These are phyloP conservation scores for Sphaceloma murrayae DNA, from an alignment of 2,329 filamentous ascomycete species.

Conservation along the genomic window DNA sequence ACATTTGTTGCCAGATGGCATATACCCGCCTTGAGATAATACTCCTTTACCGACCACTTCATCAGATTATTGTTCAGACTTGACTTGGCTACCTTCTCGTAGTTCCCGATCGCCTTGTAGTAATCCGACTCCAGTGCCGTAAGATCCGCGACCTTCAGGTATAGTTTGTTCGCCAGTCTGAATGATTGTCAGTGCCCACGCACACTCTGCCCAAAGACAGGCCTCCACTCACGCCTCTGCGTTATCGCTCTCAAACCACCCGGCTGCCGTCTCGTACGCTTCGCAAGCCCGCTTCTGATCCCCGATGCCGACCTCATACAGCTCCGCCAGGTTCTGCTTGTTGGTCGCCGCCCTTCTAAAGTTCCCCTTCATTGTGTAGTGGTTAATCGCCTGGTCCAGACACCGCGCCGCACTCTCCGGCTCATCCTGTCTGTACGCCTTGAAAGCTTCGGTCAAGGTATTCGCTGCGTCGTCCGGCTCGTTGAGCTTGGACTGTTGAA, in stretches of 20 bases:
- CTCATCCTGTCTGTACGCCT: conserved; percentile 80
- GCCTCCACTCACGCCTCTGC: conserved; percentile 58
- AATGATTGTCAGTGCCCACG: background rate
- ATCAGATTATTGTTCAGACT: conserved; percentile 84
- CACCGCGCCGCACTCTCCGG: conserved; percentile 75
- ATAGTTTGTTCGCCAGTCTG: conserved; percentile 85
- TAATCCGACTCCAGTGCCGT: conserved; percentile 75
- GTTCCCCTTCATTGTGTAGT: conserved; percentile 84
- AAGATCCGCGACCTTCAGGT: conserved; percentile 83
- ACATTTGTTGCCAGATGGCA: conserved; percentile 66
- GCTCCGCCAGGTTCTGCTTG: conserved; percentile 78
- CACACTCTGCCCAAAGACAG: background rate
- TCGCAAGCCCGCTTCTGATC: conserved; percentile 71
- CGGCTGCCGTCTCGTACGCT: conserved; percentile 74
- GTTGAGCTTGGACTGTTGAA: conserved; percentile 72
- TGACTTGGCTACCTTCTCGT: conserved; percentile 67
- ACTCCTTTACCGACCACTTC: conserved; percentile 91
- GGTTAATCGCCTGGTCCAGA: conserved; percentile 67
- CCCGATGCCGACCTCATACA: conserved; percentile 72
- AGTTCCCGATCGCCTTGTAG: conserved; percentile 69
- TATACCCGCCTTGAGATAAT: conserved; percentile 87
- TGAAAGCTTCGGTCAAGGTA: conserved; percentile 81
- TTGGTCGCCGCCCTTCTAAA: conserved; percentile 83
- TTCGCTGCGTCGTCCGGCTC: conserved; percentile 91
- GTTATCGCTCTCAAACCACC: conserved; percentile 83